A percentile compares a stretch with the other conserved stretches of the same genome.
Conservation (phyloP, 2,329 filamentous ascomycete species). For the Dothistroma pini region DNA sequence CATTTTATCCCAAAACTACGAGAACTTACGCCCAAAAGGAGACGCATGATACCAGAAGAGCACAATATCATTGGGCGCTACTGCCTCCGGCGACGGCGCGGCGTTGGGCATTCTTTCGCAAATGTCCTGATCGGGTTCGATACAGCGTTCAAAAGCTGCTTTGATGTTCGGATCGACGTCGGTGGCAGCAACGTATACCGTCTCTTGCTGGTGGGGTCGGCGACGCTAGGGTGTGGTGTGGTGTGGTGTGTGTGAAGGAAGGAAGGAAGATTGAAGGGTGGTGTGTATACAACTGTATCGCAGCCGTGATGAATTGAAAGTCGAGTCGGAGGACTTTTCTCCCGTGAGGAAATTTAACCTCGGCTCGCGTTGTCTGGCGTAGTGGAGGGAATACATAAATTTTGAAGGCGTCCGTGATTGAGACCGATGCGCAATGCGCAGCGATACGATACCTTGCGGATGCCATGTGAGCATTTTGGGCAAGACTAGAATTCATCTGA, state of each 20-base stretch:
- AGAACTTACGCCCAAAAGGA: slow-evolving; percentile 6
- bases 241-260: not conserved
- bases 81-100: not conserved
- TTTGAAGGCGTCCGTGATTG: not conserved
- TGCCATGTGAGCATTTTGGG: not conserved
- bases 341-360: too few relatives aligned
- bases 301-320: too few relatives aligned
- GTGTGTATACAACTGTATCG: too few relatives aligned
- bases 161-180: not conserved
- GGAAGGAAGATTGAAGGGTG: not conserved
- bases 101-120: not conserved
- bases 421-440: not conserved
- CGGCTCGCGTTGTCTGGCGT: too few relatives aligned
- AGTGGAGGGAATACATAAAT: too few relatives aligned
- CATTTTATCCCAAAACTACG: too few relatives aligned
- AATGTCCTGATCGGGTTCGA: not conserved
- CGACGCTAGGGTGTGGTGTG: not conserved
- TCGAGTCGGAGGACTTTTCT: too few relatives aligned
- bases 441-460: not conserved
- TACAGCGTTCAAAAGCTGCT: too few relatives aligned
- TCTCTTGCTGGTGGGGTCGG: too few relatives aligned
- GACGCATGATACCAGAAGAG: slow-evolving; percentile 12
- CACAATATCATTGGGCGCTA: slow-evolving; percentile 5
- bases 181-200: too few relatives aligned
- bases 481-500: not conserved